A percentile compares a stretch with the other conserved stretches of the same genome.
Evolutionary conservation across 2,329 filamentous ascomycete species (phyloP).

Genomic region (Apiospora kogelbergensis): DNA sequence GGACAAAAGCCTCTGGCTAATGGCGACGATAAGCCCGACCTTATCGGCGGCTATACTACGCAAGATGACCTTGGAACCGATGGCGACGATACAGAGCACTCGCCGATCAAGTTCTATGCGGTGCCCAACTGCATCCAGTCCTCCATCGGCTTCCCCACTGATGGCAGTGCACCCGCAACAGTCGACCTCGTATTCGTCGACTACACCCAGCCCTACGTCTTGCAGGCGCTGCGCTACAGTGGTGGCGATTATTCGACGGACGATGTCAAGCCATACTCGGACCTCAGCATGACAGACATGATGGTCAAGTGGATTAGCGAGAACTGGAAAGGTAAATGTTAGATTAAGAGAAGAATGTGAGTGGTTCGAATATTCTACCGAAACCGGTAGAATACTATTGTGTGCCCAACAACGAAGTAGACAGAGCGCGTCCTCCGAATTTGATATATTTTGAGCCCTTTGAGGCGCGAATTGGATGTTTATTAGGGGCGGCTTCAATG

Average conservation of each 20-base stretch:
- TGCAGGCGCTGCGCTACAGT: constrained; percentile 67
- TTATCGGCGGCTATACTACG: constrained; percentile 44
- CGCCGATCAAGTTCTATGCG: constrained; percentile 69
- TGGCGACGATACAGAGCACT: constrained; percentile 88
- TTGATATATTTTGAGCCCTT: not conserved
- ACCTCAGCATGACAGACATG: constrained; percentile 55
- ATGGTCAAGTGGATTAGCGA: constrained; percentile 57
- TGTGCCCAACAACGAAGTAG: not conserved
- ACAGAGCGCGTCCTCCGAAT: not conserved
- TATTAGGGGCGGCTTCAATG: not conserved
- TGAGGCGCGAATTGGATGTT: not conserved
- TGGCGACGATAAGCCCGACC: constrained; percentile 35
- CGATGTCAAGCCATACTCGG: constrained; percentile 52
- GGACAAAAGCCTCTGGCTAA: constrained; percentile 22
- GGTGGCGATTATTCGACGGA: constrained; percentile 49
- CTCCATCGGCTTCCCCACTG: constrained; percentile 58
- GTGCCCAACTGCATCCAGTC: constrained; percentile 85
- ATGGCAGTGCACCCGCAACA: constrained; percentile 55
- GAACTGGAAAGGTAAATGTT: constrained; percentile 57
- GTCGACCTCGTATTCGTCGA: constrained; percentile 92
- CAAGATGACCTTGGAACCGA: constrained; percentile 78
- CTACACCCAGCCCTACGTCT: constrained; percentile 81
- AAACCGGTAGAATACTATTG: not conserved
- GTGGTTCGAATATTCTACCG: not conserved
- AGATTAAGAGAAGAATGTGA: not conserved